Base-by-base conservation (phyloP, 306 rosid genomes). In the Prinsepia uniflora region DNA sequence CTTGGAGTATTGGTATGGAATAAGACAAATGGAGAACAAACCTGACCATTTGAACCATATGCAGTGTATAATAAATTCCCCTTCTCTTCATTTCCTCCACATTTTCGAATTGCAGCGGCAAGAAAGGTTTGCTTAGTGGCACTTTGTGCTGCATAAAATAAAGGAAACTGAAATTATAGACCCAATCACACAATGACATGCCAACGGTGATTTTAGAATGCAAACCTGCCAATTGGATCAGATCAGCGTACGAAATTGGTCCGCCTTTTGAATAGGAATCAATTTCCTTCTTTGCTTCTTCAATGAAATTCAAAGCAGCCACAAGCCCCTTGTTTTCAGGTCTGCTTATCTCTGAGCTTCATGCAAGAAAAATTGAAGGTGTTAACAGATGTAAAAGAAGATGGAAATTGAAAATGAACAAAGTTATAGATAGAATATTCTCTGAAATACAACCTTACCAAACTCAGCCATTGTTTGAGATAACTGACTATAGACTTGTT, bases 11-110 rank as follows among this genome's bases (percentile, higher is more conserved):
- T 10, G 8, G 55, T 58, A 40, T n/a, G 42, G 15, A 9, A 45
- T 34, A 58, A 47, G 13, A 63, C 17, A 45, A 15, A 34, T 72
- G 40, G 57, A 8, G 72, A 80, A 55, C 80, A 72, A 46, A 94
- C 98, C 98, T 94, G 98, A 43, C 98, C 97, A 59, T 34, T 86
- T 77, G 98, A 94, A 79, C 98, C 98, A 70, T 87, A 94, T n/a
- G 97, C 97, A 52, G 72, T 79, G 80, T 90, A 94, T 34, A 94
- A 59, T 41, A 83, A 73, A 59, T 11, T 86, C 52, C 98, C 98
- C 81, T 94, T 94, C 80, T 94, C 95, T 78, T 40, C 97, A 64
- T 94, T 94, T 74, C 98, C 97, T 72, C 98, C 98, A 44, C 91
- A 86, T 80, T 94, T 94, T 64, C 90, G 86, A 82, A 94, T 89